These are phyloP conservation scores for Scleroderma bovista DNA, from an alignment of 768 basidiomycete genomes.

Conservation along the genomic window DNA sequence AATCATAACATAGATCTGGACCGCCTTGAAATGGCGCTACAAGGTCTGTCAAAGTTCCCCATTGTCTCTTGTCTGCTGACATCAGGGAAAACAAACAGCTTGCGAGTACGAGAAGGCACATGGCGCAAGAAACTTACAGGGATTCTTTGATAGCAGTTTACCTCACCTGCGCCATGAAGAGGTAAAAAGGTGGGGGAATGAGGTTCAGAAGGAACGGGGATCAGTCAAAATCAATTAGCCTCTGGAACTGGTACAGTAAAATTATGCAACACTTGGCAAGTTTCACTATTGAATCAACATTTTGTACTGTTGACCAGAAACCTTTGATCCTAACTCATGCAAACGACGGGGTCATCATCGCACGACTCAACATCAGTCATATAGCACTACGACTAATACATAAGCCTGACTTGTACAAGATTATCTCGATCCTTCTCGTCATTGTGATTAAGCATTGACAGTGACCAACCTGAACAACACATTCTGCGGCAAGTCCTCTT, in stretches of 20 bases:
- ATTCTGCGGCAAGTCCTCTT: no score
- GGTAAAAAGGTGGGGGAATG: slow-evolving; percentile 64
- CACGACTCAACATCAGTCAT: neutral
- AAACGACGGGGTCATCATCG: neutral
- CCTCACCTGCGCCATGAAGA: slow-evolving; percentile 69
- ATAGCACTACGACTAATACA: no score
- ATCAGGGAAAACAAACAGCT: slow-evolving; percentile 34
- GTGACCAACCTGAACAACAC: no score
- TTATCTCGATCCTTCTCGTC: no score
- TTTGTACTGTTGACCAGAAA: no score
- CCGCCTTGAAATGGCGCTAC: slow-evolving; percentile 81
- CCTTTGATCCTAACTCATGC: neutral
- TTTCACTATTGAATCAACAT: no score
- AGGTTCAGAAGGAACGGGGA: slow-evolving; percentile 15
- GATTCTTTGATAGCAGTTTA: slow-evolving; percentile 78
- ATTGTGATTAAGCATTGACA: no score
- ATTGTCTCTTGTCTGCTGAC: neutral
- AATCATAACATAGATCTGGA: slow-evolving; percentile 57
- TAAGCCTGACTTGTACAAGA: no score
- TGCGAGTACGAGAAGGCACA: slow-evolving; percentile 66
- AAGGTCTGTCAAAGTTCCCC: slow-evolving; percentile 42
- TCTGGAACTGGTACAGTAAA: no score
- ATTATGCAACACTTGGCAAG: no score
- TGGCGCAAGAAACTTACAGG: slow-evolving; percentile 44
- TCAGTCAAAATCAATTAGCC: no score